A percentile compares a stretch with the other conserved stretches of the same genome.
These are phyloP conservation scores for Bauhinia variegata DNA, from an alignment of 306 rosid genomes.

Conservation along the genomic window DNA sequence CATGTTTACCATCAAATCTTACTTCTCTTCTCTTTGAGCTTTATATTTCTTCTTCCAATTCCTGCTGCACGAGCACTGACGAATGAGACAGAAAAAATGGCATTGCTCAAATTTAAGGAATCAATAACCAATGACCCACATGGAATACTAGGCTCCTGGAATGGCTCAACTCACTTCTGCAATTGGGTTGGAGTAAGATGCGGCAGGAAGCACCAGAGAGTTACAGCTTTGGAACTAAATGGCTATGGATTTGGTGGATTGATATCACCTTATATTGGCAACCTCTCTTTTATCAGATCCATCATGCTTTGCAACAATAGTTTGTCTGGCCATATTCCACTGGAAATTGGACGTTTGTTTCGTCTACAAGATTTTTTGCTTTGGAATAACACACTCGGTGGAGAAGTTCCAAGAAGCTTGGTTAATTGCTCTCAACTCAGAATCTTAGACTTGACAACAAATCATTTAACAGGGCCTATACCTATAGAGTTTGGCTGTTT, in stretches of 20 bases:
- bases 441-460: neutral
- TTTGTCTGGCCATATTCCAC: neutral
- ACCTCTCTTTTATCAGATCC: neutral
- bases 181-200: neutral
- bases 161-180: conserved; percentile 28
- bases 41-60: no score
- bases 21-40: no score
- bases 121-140: neutral
- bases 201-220: conserved; percentile 1
- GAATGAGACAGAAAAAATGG: neutral
- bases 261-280: neutral
- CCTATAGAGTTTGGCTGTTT: conserved; percentile 24
- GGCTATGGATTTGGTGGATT: neutral
- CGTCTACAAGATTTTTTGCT: neutral
- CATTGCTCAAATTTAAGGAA: conserved; percentile 26
- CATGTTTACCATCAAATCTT: no score
- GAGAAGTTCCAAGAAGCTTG: conserved; percentile 1
- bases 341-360: neutral
- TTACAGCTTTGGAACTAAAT: neutral
- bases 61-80: neutral
- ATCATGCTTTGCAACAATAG: neutral
- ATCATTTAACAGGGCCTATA: neutral
- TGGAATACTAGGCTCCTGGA: conserved; percentile 11
- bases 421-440: neutral
- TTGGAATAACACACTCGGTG: neutral